phyloP scores from a whole-genome alignment of 148 eudicot genomes.

The Oxyria digyna region DNA sequence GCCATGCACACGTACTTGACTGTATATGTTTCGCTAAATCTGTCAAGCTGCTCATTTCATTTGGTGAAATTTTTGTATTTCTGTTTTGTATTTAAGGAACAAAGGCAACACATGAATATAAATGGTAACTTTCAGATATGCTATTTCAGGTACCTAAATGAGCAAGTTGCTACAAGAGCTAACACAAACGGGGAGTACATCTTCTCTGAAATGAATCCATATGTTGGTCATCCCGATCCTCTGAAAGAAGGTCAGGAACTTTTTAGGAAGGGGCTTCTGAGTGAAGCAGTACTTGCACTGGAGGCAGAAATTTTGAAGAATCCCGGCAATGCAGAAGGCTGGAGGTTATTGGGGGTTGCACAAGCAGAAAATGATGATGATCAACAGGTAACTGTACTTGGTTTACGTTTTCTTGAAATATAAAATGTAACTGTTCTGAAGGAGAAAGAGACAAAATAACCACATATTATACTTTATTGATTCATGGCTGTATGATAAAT shows the following conservation, averaged over 20 bases:
- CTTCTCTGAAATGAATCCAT: conserved; percentile 92
- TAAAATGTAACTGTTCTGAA: neutral
- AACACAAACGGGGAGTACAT: conserved; percentile 70
- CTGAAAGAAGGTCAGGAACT: conserved; percentile 90
- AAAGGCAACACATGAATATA: neutral
- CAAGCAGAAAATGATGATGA: conserved; percentile 99
- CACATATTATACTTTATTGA: too few species aligned
- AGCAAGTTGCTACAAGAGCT: conserved; percentile 58
- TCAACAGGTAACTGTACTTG: conserved; percentile 58
- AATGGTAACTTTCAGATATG: neutral
- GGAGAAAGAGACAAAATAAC: too few species aligned
- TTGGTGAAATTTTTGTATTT: neutral
- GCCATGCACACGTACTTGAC: neutral
- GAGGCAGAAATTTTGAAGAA: conserved; percentile 95
- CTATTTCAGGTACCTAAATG: conserved; percentile 49
- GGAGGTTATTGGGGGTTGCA: conserved; percentile 93
- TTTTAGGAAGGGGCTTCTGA: conserved; percentile 84
- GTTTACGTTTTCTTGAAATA: neutral
- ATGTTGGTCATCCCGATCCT: conserved; percentile 93
- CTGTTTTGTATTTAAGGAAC: neutral
- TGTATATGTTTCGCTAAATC: neutral
- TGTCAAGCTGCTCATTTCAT: neutral
- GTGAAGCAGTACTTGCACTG: conserved; percentile 98
- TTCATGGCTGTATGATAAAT: neutral
- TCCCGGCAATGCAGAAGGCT: conserved; percentile 92